These are phyloP conservation scores for Spatholobus suberectus DNA, from an alignment of 306 rosid species.

Conservation along the genomic window DNA sequence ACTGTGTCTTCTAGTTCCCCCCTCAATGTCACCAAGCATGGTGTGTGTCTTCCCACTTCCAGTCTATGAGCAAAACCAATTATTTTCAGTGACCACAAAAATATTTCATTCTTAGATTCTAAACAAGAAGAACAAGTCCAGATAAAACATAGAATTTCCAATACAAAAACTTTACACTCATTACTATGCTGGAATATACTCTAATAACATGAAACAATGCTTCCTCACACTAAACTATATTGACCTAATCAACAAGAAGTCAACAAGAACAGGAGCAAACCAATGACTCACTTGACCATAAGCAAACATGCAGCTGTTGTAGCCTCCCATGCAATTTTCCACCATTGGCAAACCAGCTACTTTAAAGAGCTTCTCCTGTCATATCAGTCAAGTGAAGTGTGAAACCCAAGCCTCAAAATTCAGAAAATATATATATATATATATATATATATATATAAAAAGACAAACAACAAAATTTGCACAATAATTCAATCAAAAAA, in stretches of 20 bases:
- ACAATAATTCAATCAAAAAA: not conserved
- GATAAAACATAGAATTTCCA: not conserved
- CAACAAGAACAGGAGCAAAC: conserved; percentile 24
- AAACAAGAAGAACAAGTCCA: conserved; percentile 9
- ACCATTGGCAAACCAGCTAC: conserved; percentile 97
- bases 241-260: conserved; percentile 25
- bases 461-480: not conserved
- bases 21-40: conserved; percentile 99
- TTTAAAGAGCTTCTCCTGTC: conserved; percentile 91
- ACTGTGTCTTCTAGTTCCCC: conserved; percentile 96
- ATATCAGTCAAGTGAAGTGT: conserved; percentile 15
- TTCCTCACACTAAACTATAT: not conserved
- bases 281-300: conserved; percentile 90
- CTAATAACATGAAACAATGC: not conserved
- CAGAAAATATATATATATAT: too few relatives aligned
- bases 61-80: conserved; percentile 60
- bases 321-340: conserved; percentile 95
- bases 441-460: too few relatives aligned
- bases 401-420: conserved; percentile 33
- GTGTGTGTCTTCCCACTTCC: conserved; percentile 99
- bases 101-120: not conserved
- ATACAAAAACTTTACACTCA: conserved; percentile 14
- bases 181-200: not conserved
- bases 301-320: conserved; percentile 99
- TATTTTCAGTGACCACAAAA: conserved; percentile 1